Base-by-base conservation (phyloP, 495 filamentous ascomycete genomes). In the Glonium stellatum region DNA sequence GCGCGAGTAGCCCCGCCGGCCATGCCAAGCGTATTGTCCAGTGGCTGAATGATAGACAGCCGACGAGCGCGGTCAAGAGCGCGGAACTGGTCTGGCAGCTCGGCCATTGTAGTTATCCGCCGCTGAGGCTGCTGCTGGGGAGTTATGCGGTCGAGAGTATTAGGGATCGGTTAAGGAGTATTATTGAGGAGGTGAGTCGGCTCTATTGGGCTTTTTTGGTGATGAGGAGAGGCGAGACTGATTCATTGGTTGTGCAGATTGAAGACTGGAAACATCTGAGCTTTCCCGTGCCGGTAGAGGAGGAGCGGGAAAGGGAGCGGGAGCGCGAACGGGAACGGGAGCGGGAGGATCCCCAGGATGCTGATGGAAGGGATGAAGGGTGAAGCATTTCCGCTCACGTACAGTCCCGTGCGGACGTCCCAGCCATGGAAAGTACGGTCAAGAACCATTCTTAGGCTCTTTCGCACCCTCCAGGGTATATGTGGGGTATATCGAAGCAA, bases 31-130 rank as follows among this genome's bases (percentile, higher is more conserved):
- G 93, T 18, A 92, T 97, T 84, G 80, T 97, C n/a, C 88, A 93
- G 73, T 97, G 93, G 93, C 76, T 97, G 1, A 87, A 87, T 19
- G 89, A 96, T 58, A 83, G 87, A 58, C 91, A 97, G 73, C 93
- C 92, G 3, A 92, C 89, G 9, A 95, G 88, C 65, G 90, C 90
- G 10, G 86, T 96, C 51, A 93, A 93, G 73, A 90, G 90, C 58
- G 92, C 92, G n/a, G 89, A 97, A 78, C 76, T 97, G 61, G 87
- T 97, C 8, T 97, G 93, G 93, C 90, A 97, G 78, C 76, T 97
- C 41, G 93, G 85, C 0, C 93, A 97, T 75, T 97, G 93, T 73
- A 83, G 80, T 15, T 95, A 90, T 68, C 93, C 93, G 50, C 93
- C 93, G 0, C 68, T 98, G 57, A 72, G 93, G 23, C 72, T 98